Evolutionary conservation across 1,139 yeast species (phyloP).

Genomic region (Pichia sp.): DNA sequence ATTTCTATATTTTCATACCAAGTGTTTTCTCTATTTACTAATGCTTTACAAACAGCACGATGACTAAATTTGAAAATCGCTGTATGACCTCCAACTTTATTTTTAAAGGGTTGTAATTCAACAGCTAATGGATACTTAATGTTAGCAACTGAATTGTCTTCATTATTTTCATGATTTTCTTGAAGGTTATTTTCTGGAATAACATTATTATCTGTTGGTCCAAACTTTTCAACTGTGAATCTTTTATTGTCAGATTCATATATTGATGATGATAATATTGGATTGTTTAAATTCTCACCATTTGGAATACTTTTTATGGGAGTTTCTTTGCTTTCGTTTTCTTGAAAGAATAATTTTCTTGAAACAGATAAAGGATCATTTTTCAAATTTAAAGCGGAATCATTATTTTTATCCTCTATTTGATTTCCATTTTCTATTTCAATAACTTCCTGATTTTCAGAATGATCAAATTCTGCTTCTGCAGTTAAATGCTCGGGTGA

Average conservation of each 20-base stretch:
- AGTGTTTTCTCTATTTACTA: constrained; percentile 79
- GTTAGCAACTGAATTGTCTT: constrained; percentile 1
- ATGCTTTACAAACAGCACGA: constrained; percentile 91
- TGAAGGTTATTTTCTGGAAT: no score
- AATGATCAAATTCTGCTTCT: constrained; percentile 29
- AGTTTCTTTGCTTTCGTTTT: no score
- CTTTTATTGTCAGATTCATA: constrained; percentile 10
- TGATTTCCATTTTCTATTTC: background rate
- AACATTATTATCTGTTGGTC: background rate
- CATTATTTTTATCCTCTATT: constrained; percentile 1
- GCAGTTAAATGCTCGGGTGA: constrained; percentile 30
- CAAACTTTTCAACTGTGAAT: background rate
- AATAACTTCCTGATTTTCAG: constrained; percentile 10
- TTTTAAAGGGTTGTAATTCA: constrained; percentile 79
- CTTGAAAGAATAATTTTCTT: constrained; percentile 8
- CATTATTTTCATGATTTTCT: no score
- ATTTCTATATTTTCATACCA: constrained; percentile 89
- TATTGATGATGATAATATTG: no score
- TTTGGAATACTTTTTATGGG: no score
- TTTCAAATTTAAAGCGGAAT: constrained; percentile 17
- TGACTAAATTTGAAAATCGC: constrained; percentile 90
- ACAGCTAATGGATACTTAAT: constrained; percentile 62
- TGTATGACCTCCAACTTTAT: constrained; percentile 97
- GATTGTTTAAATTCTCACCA: no score
- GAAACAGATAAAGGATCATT: constrained; percentile 4